Conservation (phyloP, 1,139 yeast species). For the Kurtzmaniella quercitrusa region DNA sequence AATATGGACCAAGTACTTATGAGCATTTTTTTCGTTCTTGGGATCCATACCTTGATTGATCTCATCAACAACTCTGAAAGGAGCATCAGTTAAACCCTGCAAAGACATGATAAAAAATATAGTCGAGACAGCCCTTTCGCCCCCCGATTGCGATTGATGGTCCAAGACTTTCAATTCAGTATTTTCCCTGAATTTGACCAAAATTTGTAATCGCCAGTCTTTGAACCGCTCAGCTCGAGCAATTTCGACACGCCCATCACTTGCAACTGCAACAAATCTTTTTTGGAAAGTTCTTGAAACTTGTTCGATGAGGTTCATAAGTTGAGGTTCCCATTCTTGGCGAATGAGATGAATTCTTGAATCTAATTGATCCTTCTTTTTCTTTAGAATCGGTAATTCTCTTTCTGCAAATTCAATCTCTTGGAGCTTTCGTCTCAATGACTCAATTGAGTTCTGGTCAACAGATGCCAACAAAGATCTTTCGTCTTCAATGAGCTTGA, state of each 20-base stretch:
- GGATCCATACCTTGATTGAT: conserved; percentile 99
- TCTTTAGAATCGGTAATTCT: conserved; percentile 31
- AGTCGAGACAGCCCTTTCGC: conserved; percentile 95
- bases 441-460: conserved; percentile 34
- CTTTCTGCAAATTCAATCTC: conserved; percentile 28
- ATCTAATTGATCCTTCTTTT: conserved; percentile 22
- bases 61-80: conserved; percentile 95
- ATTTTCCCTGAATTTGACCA: conserved; percentile 80
- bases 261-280: conserved; percentile 71
- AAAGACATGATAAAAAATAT: conserved; percentile 85
- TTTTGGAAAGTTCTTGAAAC: conserved; percentile 63
- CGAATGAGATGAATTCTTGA: conserved; percentile 37
- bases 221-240: conserved; percentile 51
- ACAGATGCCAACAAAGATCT: conserved; percentile 35
- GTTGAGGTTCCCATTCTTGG: conserved; percentile 54
- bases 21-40: conserved; percentile 83
- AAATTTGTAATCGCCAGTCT: conserved; percentile 81
- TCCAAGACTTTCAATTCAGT: conserved; percentile 69
- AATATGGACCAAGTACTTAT: conserved; percentile 77
- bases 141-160: conserved; percentile 92
- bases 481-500: conserved; percentile 36
- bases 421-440: conserved; percentile 25
- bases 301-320: conserved; percentile 44
- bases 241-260: conserved; percentile 75
- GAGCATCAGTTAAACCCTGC: conserved; percentile 88